Conservation (phyloP, 257 asterid species). For the Prunella vulgaris region DNA sequence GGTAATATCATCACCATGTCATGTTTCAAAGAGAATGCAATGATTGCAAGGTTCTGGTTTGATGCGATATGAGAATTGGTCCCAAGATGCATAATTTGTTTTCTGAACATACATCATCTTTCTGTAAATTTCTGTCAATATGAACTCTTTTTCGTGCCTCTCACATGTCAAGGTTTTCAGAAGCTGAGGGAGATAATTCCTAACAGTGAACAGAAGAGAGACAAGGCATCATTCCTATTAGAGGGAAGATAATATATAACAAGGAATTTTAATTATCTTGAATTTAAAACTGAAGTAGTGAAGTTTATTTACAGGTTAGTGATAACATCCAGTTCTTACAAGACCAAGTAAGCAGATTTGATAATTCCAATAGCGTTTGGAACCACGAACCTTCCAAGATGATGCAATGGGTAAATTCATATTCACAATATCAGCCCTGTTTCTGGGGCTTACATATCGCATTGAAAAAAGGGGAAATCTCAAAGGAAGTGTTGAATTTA, state of each 20-base stretch:
- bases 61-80: too few species aligned
- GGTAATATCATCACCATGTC: too few species aligned
- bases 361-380: constrained; percentile 64
- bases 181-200: constrained; percentile 87
- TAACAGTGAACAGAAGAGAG: constrained; percentile 90
- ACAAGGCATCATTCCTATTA: constrained; percentile 89
- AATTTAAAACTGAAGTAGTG: constrained; percentile 13
- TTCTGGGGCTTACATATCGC: too few species aligned
- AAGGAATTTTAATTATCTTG: background rate
- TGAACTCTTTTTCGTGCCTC: too few species aligned
- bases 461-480: background rate
- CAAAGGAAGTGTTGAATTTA: background rate
- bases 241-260: constrained; percentile 46
- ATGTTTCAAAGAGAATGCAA: too few species aligned
- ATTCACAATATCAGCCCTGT: background rate
- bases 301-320: constrained; percentile 54
- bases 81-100: too few species aligned
- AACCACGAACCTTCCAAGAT: constrained; percentile 61
- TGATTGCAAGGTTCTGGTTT: too few species aligned
- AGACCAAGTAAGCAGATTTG: constrained; percentile 73
- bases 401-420: constrained; percentile 59
- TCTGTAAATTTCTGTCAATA: too few species aligned
- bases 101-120: too few species aligned
- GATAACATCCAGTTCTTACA: constrained; percentile 87
- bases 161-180: too few species aligned